A percentile compares a stretch with the other conserved stretches of the same genome.
These are phyloP conservation scores for Nadsonia commutata DNA, from an alignment of 1,139 yeast genomes.

Conservation along the genomic window DNA sequence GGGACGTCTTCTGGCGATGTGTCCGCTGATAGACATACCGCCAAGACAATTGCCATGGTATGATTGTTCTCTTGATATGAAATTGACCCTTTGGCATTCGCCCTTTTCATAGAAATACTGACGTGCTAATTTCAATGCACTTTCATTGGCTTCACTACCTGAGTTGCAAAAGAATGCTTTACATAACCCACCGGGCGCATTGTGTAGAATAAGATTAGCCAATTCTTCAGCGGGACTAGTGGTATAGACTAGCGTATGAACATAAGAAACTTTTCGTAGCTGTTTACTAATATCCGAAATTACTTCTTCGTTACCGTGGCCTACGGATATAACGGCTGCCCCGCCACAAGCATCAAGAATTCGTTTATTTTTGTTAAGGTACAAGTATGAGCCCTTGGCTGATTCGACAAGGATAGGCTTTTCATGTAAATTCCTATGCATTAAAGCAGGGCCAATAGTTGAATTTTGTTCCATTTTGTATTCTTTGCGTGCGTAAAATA, in stretches of 20 bases:
- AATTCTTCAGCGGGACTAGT: neutral
- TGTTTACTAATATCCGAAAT: neutral
- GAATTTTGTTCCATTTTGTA: neutral
- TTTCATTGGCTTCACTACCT: conserved; percentile 96
- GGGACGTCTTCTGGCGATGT: conserved; percentile 22
- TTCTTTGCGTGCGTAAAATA: too few species aligned
- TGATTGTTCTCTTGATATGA: conserved; percentile 4
- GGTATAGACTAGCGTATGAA: neutral
- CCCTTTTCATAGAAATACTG: conserved; percentile 5
- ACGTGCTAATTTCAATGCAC: conserved; percentile 80
- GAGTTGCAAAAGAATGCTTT: conserved; percentile 2
- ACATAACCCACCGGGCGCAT: neutral
- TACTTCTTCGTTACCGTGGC: conserved; percentile 2
- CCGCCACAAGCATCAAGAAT: conserved; percentile 5
- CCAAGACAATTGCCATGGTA: conserved; percentile 6
- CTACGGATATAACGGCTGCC: conserved; percentile 4
- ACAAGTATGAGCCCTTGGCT: neutral
- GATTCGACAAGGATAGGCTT: neutral
- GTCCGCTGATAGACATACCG: conserved; percentile 14
- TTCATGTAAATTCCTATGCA: neutral
- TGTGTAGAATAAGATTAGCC: neutral
- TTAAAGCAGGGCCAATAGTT: neutral
- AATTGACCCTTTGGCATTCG: conserved; percentile 2
- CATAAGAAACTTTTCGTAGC: neutral
- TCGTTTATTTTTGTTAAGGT: neutral